phyloP scores from a whole-genome alignment of 2,329 filamentous ascomycete genomes.

The Diaporthe destruens region DNA sequence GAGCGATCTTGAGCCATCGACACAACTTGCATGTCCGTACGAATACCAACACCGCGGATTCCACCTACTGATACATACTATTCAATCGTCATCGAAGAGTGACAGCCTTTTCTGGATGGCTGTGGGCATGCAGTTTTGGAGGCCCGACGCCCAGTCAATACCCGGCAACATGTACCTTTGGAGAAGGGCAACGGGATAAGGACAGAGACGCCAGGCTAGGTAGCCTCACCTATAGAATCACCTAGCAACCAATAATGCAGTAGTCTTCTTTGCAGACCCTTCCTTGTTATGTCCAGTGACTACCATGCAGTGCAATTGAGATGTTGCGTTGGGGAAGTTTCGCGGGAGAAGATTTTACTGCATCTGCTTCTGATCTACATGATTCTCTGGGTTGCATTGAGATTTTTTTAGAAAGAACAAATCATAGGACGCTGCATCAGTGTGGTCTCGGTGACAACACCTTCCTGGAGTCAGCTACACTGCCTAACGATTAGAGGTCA shows the following conservation, averaged over 20 bases:
- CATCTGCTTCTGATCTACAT: neutral
- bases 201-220: neutral
- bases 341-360: neutral
- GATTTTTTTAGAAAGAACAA: neutral
- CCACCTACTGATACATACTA: neutral
- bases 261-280: neutral
- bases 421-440: neutral
- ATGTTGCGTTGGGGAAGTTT: neutral
- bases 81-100: too few relatives aligned
- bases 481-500: too few relatives aligned
- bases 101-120: neutral
- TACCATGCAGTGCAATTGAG: neutral
- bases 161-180: neutral
- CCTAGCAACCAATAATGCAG: conserved; percentile 9
- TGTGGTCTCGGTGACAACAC: neutral
- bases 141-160: too few relatives aligned
- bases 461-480: too few relatives aligned
- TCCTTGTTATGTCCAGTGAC: neutral
- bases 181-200: neutral
- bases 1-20: neutral
- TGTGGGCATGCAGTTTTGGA: neutral
- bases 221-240: neutral
- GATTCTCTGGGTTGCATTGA: neutral
- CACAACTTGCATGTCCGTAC: neutral
- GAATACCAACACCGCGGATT: neutral